Evolutionary conservation across 768 basidiomycete genomes (phyloP), one percentile per base, ranked within the genome.

Genomic region (Pleurotus ostreatus): DNA sequence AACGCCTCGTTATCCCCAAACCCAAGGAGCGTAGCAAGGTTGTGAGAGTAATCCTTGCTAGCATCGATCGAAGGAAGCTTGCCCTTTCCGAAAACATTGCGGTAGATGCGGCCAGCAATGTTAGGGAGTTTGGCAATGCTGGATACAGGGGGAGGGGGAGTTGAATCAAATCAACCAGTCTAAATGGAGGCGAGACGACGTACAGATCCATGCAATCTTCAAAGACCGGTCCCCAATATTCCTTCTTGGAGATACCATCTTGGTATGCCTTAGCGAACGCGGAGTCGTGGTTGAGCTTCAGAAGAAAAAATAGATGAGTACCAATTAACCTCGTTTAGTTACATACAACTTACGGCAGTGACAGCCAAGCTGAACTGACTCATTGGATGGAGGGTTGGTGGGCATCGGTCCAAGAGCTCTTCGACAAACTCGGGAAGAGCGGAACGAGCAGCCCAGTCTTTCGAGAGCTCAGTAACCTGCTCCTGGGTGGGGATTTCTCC

Each of bases 61-160:
- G 77, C 66, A 72, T 98, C 92, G 62, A 98, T 88, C 58, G 90
- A 77, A 38, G 91, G 88, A 47, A 92, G 82, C 68, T 96, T 97
- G 65, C 92, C 94, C 59, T 84, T 77, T 39, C 91, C 88, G 63
- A 89, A 98, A 59, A 94, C 84, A 63, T 93, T 93, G 64, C 85
- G 85, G 72, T 89, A 93, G 62, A 93, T 92, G 57, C 91, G 89
- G 57, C 94, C 94, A 51, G 96, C 95, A 62, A 98, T 95, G 72
- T 89, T 94, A 54, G 95, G 96, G 44, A 98, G 84, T 73, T 98
- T 98, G 67, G 96, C 96, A 63, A 98, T 97, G 58, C 92, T 90
- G 39, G 12, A 11, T 3, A 11, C 11, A 8, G 9, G 30, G 30
- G 30, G 23, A 60, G 25, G 46, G 20, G 20, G 20, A 20, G 20